Evolutionary conservation across 2,329 filamentous ascomycete genomes (phyloP).

Genomic region (Myrmaecium sp.): DNA sequence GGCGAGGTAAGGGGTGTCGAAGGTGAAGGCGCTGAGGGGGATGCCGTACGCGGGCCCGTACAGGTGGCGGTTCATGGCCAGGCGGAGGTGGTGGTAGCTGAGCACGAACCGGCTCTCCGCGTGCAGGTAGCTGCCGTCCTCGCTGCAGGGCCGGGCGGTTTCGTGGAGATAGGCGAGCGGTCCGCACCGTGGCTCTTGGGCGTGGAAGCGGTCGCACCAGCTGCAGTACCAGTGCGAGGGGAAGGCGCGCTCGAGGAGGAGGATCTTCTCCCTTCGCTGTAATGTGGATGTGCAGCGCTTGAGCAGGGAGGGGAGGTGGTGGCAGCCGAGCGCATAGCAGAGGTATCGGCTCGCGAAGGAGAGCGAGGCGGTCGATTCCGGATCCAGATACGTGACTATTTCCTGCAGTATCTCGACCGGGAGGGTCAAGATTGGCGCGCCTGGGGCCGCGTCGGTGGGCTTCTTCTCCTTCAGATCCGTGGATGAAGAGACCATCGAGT

Average conservation of each 20-base stretch:
- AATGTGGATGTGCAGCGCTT: constrained; percentile 6
- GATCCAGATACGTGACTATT: constrained; percentile 12
- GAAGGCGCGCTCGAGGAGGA: constrained; percentile 17
- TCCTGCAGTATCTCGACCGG: constrained; percentile 16
- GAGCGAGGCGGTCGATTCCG: constrained; percentile 11
- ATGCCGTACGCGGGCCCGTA: constrained; percentile 13
- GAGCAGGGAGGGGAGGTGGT: constrained; percentile 9
- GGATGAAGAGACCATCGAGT: too few species aligned
- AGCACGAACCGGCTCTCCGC: constrained; percentile 9
- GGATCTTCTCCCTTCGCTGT: constrained; percentile 10
- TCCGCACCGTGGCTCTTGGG: constrained; percentile 5
- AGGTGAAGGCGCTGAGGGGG: constrained; percentile 7
- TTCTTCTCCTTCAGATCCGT: too few species aligned
- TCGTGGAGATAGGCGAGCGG: constrained; percentile 5
- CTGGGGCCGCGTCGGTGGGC: too few species aligned
- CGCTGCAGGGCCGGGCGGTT: constrained; percentile 8
- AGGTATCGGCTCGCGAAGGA: constrained; percentile 12
- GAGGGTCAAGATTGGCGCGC: constrained; percentile 10
- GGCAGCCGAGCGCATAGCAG: constrained; percentile 14
- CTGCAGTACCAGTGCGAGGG: constrained; percentile 17
- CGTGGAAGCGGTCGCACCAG: constrained; percentile 18
- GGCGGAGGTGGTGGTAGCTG: constrained; percentile 13
- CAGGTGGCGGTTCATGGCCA: constrained; percentile 9
- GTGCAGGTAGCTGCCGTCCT: constrained; percentile 13
- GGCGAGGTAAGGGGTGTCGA: too few species aligned